Base-by-base conservation (phyloP, 2,329 filamentous ascomycete genomes). In the Pseudonectria buxi region DNA sequence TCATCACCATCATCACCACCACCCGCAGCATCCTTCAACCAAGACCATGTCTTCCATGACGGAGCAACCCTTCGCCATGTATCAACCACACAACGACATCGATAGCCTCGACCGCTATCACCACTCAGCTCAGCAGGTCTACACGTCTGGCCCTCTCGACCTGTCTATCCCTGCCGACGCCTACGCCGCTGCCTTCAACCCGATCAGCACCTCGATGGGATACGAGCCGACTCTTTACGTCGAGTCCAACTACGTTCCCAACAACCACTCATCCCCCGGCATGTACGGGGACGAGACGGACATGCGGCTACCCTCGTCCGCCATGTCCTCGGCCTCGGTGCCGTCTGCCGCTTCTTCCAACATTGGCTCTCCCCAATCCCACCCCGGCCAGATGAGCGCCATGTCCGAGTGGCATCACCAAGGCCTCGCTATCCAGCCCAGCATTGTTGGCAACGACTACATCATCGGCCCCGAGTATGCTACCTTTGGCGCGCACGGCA, bases 331-430 rank as follows among this genome's bases (percentile, higher is more conserved):
- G 40, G 70, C 69, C 15, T 82, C 76, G 39, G 79, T 61, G 37
- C 74, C 66, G 34, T 84, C 81, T 33, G 76, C 76, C 4, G 68
- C 79, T 6, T 83, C 80, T 1, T 84, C 81, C 7, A 76, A 75
- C 35, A 73, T 80, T 43, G 78, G 78, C 37, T 85, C 81, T 14
- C 81, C 81, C 16, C 75, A 78, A 50, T 80, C 78, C 2, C 71
- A 74, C 44, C 71, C 74, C 50, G 71, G 72, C 37, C 74, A 74
- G 46, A 60, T 72, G 44, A 74, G 74, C 41, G 65, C 67, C 49
- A 69, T 76, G 33, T 67, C 77, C 30, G 74, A 78, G 40, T 84
- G 78, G 76, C 59, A 69, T 45, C 59, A 67, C 14, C 52, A 56
- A 33, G 71, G 71, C 35, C 63, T 83, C 25, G 74, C 71, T 33